phyloP scores from a whole-genome alignment of 1,284 basidiomycete species.

The Gymnopus androsaceus region DNA sequence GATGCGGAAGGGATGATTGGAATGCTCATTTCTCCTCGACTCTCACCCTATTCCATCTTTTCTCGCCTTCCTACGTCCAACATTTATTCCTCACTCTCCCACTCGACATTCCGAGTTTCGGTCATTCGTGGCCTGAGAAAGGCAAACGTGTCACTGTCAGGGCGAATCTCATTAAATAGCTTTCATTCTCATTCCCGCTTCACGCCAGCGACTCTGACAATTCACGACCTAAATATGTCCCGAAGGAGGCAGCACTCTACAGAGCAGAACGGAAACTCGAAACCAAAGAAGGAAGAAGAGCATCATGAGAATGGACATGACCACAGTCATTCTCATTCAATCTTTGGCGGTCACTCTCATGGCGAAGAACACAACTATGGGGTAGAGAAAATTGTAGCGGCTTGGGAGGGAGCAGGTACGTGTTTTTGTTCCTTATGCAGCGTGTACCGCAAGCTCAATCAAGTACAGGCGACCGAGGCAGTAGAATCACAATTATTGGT shows the following conservation, averaged over 20 bases:
- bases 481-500: slow-evolving; percentile 83
- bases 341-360: slow-evolving; percentile 64
- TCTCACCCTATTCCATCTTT: too few relatives aligned
- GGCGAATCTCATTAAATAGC: slow-evolving; percentile 18
- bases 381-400: slow-evolving; percentile 73
- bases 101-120: background rate
- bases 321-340: slow-evolving; percentile 36
- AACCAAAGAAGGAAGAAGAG: slow-evolving; percentile 18
- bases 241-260: slow-evolving; percentile 37
- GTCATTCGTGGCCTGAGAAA: slow-evolving; percentile 26
- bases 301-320: slow-evolving; percentile 23
- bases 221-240: slow-evolving; percentile 29
- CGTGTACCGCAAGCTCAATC: slow-evolving; percentile 14
- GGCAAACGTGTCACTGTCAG: slow-evolving; percentile 31
- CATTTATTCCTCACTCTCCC: background rate
- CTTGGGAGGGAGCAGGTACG: slow-evolving; percentile 66
- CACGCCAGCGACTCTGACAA: slow-evolving; percentile 9
- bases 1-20: background rate
- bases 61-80: background rate
- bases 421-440: slow-evolving; percentile 14
- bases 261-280: slow-evolving; percentile 16
- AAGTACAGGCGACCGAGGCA: slow-evolving; percentile 72
- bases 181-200: slow-evolving; percentile 11
- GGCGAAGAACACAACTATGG: slow-evolving; percentile 66
- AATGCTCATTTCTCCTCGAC: slow-evolving; percentile 8